phyloP scores from a whole-genome alignment of 768 basidiomycete genomes.

The Pisolithus albus region DNA sequence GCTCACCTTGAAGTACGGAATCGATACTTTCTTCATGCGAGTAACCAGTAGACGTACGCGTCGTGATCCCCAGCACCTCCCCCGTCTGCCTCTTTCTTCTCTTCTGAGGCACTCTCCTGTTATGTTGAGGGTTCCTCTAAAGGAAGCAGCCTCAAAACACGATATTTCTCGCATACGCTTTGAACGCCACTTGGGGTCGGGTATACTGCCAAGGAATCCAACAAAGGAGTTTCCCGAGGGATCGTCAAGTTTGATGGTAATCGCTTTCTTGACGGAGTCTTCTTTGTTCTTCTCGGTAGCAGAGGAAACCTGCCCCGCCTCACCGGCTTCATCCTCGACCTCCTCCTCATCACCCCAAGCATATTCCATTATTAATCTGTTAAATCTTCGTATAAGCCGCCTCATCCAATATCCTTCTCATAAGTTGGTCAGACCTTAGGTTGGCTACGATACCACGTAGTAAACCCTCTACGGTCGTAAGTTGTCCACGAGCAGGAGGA shows the following conservation, averaged over 20 bases:
- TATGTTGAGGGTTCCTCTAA: constrained; percentile 27
- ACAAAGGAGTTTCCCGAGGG: constrained; percentile 96
- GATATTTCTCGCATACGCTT: constrained; percentile 81
- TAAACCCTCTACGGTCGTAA: constrained; percentile 96
- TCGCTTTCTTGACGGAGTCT: constrained; percentile 48
- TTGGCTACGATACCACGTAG: constrained; percentile 77
- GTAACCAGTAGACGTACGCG: constrained; percentile 82
- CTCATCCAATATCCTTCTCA: constrained; percentile 75
- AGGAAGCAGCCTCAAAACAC: constrained; percentile 64
- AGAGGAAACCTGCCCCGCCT: constrained; percentile 18
- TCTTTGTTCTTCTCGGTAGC: constrained; percentile 32
- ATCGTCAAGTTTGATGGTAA: constrained; percentile 85
- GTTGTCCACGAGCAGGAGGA: constrained; percentile 88
- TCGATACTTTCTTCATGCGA: constrained; percentile 91
- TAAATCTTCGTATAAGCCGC: constrained; percentile 63
- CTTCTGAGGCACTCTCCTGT: neutral
- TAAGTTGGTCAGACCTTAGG: too few species aligned
- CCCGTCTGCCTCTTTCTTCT: constrained; percentile 3
- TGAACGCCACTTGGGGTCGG: constrained; percentile 89
- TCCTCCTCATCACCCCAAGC: constrained; percentile 47
- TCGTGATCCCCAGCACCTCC: constrained; percentile 40
- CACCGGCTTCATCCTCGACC: constrained; percentile 39
- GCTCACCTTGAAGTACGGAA: constrained; percentile 40
- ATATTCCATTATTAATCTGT: constrained; percentile 60
- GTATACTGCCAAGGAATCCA: constrained; percentile 79